A percentile compares a stretch with the other conserved stretches of the same genome.
Evolutionary conservation across 1,139 yeast species (phyloP).

Genomic region (Pichia sp.): DNA sequence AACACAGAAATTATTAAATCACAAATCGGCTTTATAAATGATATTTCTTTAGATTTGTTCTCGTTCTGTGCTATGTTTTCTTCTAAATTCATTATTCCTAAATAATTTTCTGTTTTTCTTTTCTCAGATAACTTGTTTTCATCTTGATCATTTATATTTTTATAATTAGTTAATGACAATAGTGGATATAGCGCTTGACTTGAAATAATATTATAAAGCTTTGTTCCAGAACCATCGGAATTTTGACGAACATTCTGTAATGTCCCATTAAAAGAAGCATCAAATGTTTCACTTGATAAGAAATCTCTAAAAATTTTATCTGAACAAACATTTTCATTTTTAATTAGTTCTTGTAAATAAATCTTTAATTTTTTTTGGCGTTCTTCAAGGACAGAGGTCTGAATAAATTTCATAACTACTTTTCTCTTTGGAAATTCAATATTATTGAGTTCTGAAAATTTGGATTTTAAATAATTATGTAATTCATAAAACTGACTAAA

Average conservation of each 20-base stretch:
- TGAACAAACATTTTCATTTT: conserved; percentile 64
- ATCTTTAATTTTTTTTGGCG: conserved; percentile 56
- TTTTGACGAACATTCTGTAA: conserved; percentile 12
- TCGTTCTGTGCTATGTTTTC: neutral
- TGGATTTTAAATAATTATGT: conserved; percentile 54
- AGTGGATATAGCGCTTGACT: conserved; percentile 25
- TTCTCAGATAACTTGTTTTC: conserved; percentile 13
- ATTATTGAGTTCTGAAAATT: conserved; percentile 45
- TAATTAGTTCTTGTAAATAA: conserved; percentile 53
- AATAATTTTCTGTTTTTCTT: neutral
- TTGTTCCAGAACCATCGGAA: conserved; percentile 38
- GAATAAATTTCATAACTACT: conserved; percentile 61
- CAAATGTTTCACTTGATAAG: conserved; percentile 66
- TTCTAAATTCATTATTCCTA: neutral
- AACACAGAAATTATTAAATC: conserved; percentile 69
- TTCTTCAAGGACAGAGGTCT: conserved; percentile 54
- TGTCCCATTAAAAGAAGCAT: conserved; percentile 23
- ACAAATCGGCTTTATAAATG: conserved; percentile 78
- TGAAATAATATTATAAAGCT: conserved; percentile 40
- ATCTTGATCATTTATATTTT: conserved; percentile 2
- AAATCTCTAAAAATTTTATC: conserved; percentile 69
- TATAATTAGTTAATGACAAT: conserved; percentile 2
- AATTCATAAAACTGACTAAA: conserved; percentile 77
- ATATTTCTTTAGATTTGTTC: conserved; percentile 16
- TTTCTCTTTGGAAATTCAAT: conserved; percentile 61